Conservation (phyloP, 1,139 yeast species). For the Kodamaea sp. region DNA sequence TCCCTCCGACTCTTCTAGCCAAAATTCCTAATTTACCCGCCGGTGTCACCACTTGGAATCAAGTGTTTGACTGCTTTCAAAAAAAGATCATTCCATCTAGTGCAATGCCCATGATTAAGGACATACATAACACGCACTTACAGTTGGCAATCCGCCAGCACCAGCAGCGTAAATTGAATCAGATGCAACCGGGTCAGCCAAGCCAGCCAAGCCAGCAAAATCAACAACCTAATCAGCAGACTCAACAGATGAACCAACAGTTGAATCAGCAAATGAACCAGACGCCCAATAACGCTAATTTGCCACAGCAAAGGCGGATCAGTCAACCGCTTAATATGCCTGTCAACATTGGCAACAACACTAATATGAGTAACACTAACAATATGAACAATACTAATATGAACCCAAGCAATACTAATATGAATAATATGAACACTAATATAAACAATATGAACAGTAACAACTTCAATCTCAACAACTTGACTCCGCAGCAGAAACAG, state of each 20-base stretch:
- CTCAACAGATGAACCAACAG: constrained; percentile 12
- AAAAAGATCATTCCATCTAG: constrained; percentile 55
- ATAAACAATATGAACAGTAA: constrained; percentile 17
- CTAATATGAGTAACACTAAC: constrained; percentile 9
- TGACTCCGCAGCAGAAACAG: constrained; percentile 37
- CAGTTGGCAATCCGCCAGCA: constrained; percentile 39
- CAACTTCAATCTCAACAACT: constrained; percentile 17
- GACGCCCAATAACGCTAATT: constrained; percentile 10
- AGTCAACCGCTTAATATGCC: no score
- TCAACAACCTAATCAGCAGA: constrained; percentile 11
- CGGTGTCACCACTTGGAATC: constrained; percentile 81
- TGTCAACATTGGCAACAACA: constrained; percentile 13
- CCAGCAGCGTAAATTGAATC: constrained; percentile 22
- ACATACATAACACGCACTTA: constrained; percentile 57
- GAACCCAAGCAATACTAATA: constrained; percentile 11
- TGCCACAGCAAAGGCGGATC: neutral
- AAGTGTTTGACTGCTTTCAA: constrained; percentile 66
- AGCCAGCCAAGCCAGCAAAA: constrained; percentile 7
- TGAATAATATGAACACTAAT: constrained; percentile 11
- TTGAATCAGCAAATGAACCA: constrained; percentile 6
- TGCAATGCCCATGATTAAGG: constrained; percentile 53
- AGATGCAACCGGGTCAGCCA: constrained; percentile 9
- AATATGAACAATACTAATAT: constrained; percentile 8
- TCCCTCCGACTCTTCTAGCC: constrained; percentile 69
- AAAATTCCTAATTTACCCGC: constrained; percentile 79